These are phyloP conservation scores for Claviceps monticola DNA, from an alignment of 2,329 filamentous ascomycete genomes.

Conservation along the genomic window DNA sequence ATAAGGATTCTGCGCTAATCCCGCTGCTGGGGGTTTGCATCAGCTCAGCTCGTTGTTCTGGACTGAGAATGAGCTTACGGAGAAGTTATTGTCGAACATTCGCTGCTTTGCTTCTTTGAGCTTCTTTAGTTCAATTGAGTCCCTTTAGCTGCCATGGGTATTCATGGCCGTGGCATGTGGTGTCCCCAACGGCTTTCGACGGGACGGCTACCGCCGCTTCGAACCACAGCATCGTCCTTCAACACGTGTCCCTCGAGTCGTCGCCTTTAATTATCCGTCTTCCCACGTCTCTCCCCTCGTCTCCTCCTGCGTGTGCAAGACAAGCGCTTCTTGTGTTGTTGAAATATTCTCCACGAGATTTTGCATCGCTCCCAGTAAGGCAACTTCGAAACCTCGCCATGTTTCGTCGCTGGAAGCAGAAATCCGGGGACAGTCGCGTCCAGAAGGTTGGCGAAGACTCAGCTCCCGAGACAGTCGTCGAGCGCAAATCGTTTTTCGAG, in stretches of 20 bases:
- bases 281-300: background rate
- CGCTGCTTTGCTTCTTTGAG: background rate
- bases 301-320: background rate
- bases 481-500: conserved; percentile 11
- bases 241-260: background rate
- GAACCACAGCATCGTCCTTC: background rate
- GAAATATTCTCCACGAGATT: too few relatives aligned
- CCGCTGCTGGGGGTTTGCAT: background rate
- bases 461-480: conserved; percentile 4
- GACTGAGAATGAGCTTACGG: too few relatives aligned
- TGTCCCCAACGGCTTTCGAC: too few relatives aligned
- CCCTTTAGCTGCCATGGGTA: background rate
- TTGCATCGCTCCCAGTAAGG: too few relatives aligned
- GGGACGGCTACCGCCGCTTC: background rate
- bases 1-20: background rate
- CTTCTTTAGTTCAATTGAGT: background rate
- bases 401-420: background rate
- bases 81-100: background rate
- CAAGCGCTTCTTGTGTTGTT: too few relatives aligned
- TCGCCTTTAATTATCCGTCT: background rate
- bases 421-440: background rate
- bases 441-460: background rate
- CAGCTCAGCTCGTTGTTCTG: too few relatives aligned
- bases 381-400: background rate
- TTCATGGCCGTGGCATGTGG: background rate